phyloP scores from a whole-genome alignment of 352 stramenopile genomes.

The Phytopythium kandeliae region DNA sequence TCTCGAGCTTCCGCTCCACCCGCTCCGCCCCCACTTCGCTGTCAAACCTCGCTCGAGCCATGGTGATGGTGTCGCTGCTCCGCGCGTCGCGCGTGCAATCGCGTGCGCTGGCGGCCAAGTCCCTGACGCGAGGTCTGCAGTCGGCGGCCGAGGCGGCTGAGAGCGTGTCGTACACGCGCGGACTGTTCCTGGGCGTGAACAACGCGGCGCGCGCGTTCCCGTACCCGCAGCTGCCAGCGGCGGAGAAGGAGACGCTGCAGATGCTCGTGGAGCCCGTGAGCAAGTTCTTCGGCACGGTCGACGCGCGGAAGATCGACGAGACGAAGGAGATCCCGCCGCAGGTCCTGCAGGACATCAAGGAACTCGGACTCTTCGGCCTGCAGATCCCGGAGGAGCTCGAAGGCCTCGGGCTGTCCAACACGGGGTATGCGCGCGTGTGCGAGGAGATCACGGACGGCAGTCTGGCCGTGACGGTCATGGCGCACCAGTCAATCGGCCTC shows the following conservation, averaged over 20 bases:
- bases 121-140: slow-evolving; percentile 38
- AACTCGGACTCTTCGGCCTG: slow-evolving; percentile 81
- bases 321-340: slow-evolving; percentile 72
- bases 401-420: slow-evolving; percentile 77
- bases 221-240: slow-evolving; percentile 67
- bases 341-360: slow-evolving; percentile 71
- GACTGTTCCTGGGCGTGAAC: slow-evolving; percentile 81
- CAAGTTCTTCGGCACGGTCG: slow-evolving; percentile 73
- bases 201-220: slow-evolving; percentile 72
- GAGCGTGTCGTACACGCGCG: slow-evolving; percentile 74
- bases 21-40: background rate
- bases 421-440: slow-evolving; percentile 77
- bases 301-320: slow-evolving; percentile 73
- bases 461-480: slow-evolving; percentile 82
- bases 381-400: slow-evolving; percentile 82
- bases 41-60: slow-evolving; percentile 6
- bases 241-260: slow-evolving; percentile 75
- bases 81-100: slow-evolving; percentile 15
- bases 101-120: slow-evolving; percentile 11
- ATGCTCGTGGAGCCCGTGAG: slow-evolving; percentile 79
- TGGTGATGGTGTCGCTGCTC: slow-evolving; percentile 47
- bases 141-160: slow-evolving; percentile 59
- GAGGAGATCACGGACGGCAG: slow-evolving; percentile 80
- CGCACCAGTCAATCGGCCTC: slow-evolving; percentile 84
- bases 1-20: background rate